Evolutionary conservation across 176 grass and related monocot species (phyloP), one percentile per base, ranked within the genome.

Genomic region (Olyra latifolia): DNA sequence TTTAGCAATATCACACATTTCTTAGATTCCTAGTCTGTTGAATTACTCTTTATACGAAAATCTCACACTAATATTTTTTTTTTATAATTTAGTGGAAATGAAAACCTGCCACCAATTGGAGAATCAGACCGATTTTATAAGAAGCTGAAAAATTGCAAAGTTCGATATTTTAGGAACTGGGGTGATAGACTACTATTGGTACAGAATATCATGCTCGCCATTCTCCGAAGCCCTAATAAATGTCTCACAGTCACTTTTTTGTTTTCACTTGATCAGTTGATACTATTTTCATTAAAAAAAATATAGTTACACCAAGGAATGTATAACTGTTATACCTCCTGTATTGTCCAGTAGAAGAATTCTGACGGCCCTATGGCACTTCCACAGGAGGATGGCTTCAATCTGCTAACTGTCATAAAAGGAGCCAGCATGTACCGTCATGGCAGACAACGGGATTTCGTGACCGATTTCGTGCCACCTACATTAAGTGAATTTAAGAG

Each of bases 401-500:
- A 94, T 77, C 39, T 94, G 47, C 48, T 94, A 76, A 78, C 80
- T 75, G 72, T 91, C 54, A 84, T 94, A 68, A 94, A 94, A 86
- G 92, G 71, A 35, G 61, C 77, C 35, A 66, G 23, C 40, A 87
- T 86, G 76, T 94, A 94, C 76, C 92, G 89, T 20, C 83, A 54
- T 66, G 80, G 82, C 8, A 75, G 40, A 80, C 89, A 82, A 76
- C 23, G 62, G 74, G 88, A 94, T 48, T 23, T 44, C 4, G 69
- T 91, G 15, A 78, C 47, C 17, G 92, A 94, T 94, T 91, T 77
- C 82, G 70, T 94, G 42, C 71, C 88, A 67, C 92, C 92, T 65
- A 91, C 92, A 78, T 45, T 71, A 48, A 87, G 86, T 82, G 92
- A 94, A 91, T 94, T 86, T 66, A 79, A 77, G n/a, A 88, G 88